phyloP scores from a whole-genome alignment of 2,329 filamentous ascomycete genomes.

The Dactylellina haptotyla region DNA sequence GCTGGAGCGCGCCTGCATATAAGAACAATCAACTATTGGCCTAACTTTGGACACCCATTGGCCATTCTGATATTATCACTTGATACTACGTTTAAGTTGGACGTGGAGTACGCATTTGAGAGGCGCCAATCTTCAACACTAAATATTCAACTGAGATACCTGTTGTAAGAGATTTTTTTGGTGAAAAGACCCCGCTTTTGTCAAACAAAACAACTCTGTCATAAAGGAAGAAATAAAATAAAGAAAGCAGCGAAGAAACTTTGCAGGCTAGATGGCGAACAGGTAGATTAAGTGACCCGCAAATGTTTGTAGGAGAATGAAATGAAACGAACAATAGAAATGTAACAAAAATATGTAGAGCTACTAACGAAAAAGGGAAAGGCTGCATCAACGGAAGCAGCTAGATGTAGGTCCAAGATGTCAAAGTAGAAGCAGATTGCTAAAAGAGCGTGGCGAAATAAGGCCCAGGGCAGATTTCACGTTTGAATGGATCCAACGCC shows the following conservation, averaged over 20 bases:
- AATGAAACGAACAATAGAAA: background rate
- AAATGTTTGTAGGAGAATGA: background rate
- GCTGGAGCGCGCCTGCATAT: too few species aligned
- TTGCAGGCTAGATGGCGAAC: conserved; percentile 35
- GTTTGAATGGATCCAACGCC: background rate
- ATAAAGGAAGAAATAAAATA: background rate
- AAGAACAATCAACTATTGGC: background rate
- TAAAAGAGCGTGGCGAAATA: background rate
- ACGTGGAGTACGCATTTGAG: background rate
- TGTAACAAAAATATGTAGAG: background rate
- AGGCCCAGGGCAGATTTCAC: background rate
- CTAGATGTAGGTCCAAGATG: too few species aligned
- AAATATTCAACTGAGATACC: background rate
- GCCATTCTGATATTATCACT: too few species aligned
- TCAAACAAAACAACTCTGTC: background rate
- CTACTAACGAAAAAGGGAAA: background rate
- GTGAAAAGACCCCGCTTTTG: conserved; percentile 50
- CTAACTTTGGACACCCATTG: too few species aligned
- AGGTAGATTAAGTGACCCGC: conserved; percentile 18
- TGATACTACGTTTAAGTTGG: background rate
- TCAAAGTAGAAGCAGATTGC: background rate
- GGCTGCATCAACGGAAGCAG: background rate
- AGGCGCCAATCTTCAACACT: background rate
- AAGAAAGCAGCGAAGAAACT: background rate
- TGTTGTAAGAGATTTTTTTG: conserved; percentile 14